A percentile compares a stretch with the other conserved stretches of the same genome.
Evolutionary conservation across 164 flowering plant genomes (phyloP).

Genomic region (Platanus orientalis): DNA sequence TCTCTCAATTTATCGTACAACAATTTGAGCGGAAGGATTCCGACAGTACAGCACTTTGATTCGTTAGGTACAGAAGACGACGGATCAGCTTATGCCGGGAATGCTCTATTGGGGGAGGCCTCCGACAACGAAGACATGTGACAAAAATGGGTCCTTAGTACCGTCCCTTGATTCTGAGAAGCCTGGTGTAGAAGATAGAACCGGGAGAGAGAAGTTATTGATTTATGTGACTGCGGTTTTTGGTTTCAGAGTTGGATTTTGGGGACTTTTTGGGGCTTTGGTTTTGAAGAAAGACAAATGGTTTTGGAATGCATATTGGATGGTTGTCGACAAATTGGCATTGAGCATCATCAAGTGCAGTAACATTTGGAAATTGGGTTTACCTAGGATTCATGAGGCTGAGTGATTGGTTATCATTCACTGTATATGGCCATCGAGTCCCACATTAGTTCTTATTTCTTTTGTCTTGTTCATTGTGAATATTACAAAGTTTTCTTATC

Average conservation of each 20-base stretch:
- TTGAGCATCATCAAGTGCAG: background rate
- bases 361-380: no score
- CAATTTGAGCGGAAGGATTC: slow-evolving; percentile 23
- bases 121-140: slow-evolving; percentile 1
- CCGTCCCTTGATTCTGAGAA: background rate
- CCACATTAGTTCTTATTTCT: no score
- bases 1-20: slow-evolving; percentile 16
- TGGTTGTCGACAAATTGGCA: background rate
- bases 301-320: slow-evolving; percentile 8
- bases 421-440: no score
- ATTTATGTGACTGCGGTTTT: background rate
- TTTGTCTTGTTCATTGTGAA: no score
- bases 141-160: background rate
- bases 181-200: background rate
- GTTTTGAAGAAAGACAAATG: slow-evolving; percentile 6
- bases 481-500: no score
- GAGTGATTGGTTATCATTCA: no score
- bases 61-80: slow-evolving; percentile 12
- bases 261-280: slow-evolving; percentile 9
- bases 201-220: slow-evolving; percentile 4
- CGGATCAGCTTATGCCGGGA: slow-evolving; percentile 14
- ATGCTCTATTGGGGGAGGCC: slow-evolving; percentile 10
- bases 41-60: slow-evolving; percentile 12
- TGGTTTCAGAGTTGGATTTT: slow-evolving; percentile 15
- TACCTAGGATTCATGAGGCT: no score